A percentile compares a stretch with the other conserved stretches of the same genome.
phyloP scores from a whole-genome alignment of 768 basidiomycete genomes.

The Suillus tomentosus region DNA sequence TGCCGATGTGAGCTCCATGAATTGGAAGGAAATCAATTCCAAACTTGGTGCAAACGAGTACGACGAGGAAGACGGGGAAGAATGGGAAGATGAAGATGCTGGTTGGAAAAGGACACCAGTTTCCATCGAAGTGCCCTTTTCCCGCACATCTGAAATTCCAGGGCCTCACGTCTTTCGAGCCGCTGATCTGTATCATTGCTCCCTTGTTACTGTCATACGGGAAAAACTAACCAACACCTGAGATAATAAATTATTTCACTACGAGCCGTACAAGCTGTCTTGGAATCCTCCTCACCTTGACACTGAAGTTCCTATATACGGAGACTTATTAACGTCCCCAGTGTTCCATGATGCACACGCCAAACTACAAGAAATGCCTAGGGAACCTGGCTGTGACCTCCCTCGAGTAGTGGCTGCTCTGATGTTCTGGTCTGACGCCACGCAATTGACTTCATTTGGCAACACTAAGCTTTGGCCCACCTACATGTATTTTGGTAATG shows the following conservation, averaged over 20 bases:
- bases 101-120: slow-evolving; percentile 18
- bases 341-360: slow-evolving; percentile 17
- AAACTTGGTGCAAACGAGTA: neutral
- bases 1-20: slow-evolving; percentile 3
- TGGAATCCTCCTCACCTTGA: slow-evolving; percentile 16
- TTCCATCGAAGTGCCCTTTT: slow-evolving; percentile 18
- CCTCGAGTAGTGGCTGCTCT: slow-evolving; percentile 21
- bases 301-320: slow-evolving; percentile 7
- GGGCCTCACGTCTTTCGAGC: slow-evolving; percentile 2
- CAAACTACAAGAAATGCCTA: too few species aligned
- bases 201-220: slow-evolving; percentile 18
- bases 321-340: slow-evolving; percentile 20
- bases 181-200: slow-evolving; percentile 7
- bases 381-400: slow-evolving; percentile 22
- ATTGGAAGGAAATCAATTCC: slow-evolving; percentile 9
- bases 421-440: slow-evolving; percentile 37
- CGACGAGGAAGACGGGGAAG: neutral
- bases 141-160: neutral
- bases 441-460: slow-evolving; percentile 34
- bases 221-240: slow-evolving; percentile 20
- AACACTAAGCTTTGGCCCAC: slow-evolving; percentile 29
- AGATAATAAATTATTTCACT: slow-evolving; percentile 16
- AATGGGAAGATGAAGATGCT: slow-evolving; percentile 15
- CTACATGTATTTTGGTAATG: slow-evolving; percentile 26
- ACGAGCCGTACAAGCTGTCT: slow-evolving; percentile 17